These are phyloP conservation scores for Mycena indigotica DNA, from an alignment of 768 basidiomycete genomes.

Conservation along the genomic window DNA sequence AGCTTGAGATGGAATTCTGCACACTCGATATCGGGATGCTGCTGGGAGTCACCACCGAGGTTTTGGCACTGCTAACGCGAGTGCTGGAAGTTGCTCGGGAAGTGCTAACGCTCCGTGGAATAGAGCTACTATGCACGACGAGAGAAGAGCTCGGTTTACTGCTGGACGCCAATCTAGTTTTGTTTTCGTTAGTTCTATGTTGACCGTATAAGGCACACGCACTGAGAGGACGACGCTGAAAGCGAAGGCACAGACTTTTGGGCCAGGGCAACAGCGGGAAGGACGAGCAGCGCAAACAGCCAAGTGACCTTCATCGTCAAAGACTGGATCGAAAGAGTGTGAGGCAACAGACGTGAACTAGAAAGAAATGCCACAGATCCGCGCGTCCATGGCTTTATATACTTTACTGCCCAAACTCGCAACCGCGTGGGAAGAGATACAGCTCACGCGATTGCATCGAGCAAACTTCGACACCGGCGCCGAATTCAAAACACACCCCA, in stretches of 20 bases:
- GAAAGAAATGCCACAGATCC: no score
- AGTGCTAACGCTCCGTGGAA: neutral
- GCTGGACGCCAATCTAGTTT: neutral
- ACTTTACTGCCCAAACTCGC: no score
- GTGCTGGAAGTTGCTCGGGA: neutral
- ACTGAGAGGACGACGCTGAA: neutral
- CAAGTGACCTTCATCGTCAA: neutral
- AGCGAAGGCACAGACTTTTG: neutral
- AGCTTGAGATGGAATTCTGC: neutral
- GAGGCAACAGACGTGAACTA: neutral
- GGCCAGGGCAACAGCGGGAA: neutral
- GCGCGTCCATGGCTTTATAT: no score
- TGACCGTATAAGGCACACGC: neutral
- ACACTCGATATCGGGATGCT: neutral
- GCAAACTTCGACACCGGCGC: no score
- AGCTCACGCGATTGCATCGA: no score
- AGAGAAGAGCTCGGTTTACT: neutral
- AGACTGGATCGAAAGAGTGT: neutral
- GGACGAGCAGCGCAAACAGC: neutral
- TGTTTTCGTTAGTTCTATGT: neutral
- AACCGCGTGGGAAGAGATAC: neutral
- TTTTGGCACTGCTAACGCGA: neutral
- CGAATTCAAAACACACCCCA: no score
- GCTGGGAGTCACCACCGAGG: neutral
- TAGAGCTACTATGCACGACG: neutral